Evolutionary conservation across 2,329 filamentous ascomycete genomes (phyloP).

Genomic region (Cytospora piceicola): DNA sequence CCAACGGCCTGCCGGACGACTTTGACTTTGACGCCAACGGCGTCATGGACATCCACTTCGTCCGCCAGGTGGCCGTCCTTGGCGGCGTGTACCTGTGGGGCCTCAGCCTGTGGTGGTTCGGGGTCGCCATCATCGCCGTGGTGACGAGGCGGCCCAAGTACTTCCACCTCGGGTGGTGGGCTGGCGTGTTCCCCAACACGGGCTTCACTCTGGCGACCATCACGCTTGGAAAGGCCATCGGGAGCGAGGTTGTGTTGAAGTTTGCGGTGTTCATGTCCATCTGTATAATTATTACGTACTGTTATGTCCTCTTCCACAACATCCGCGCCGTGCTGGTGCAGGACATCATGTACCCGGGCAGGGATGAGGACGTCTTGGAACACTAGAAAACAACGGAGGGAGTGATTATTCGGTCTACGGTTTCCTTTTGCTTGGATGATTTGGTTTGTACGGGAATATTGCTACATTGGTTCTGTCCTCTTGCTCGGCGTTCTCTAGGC

Average conservation of each 20-base stretch:
- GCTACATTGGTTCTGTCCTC: neutral
- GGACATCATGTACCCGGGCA: constrained; percentile 60
- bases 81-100: constrained; percentile 45
- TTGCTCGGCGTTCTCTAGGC: constrained; percentile 3
- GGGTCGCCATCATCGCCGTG: constrained; percentile 52
- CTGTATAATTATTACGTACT: constrained; percentile 46
- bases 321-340: constrained; percentile 53
- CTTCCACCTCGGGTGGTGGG: constrained; percentile 68
- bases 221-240: constrained; percentile 53
- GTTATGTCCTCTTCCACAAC: constrained; percentile 50
- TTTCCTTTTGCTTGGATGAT: neutral
- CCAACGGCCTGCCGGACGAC: constrained; percentile 55
- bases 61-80: constrained; percentile 53
- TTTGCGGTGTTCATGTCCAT: constrained; percentile 55
- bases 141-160: constrained; percentile 50
- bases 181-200: constrained; percentile 65
- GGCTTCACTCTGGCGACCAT: constrained; percentile 63
- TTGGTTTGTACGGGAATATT: neutral
- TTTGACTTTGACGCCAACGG: constrained; percentile 50
- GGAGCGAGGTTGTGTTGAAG: constrained; percentile 51
- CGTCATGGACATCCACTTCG: constrained; percentile 47
- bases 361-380: constrained; percentile 58
- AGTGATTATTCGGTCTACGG: neutral
- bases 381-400: constrained; percentile 38
- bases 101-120: constrained; percentile 52